Base-by-base conservation (phyloP, 768 basidiomycete species). In the Pleurotus sapidus region DNA sequence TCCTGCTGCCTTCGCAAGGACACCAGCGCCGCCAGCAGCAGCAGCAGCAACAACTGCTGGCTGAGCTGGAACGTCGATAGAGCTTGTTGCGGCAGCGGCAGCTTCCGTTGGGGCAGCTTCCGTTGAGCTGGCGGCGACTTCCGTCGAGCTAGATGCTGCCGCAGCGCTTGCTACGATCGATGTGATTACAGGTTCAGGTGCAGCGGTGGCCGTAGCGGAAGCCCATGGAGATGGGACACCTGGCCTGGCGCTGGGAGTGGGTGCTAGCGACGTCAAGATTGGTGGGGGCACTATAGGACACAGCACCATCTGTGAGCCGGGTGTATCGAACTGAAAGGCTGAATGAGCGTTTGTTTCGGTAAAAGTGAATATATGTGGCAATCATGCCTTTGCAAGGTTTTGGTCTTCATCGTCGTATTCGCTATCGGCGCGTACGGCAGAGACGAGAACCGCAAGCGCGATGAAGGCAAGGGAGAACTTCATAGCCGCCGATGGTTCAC, bases 381-480 rank as follows among this genome's bases (percentile, higher is more conserved):
- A 24, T 38, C 37, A 42, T 34, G 30, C 18, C 18, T 48, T 20
- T 8, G 34, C 51, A 24, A 38, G 20, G 18, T 54, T 18, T 23
- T 12, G 34, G 39, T 54, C 51, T 9, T 18, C n/a, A 25, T 54
- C 51, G 24, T 42, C 39, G 20, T 24, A 18, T 42, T 54, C 51
- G 42, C 42, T 45, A 17, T 23, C 42, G 3, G 51, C 51, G 18
- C n/a, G 20, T 15, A 42, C 51, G 38, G 17, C 9, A 12, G 51
- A 40, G 11, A 25, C 39, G 23, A 54, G 23, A 23, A 54, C 24
- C 25, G 39, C 51, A 3, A 54, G 51, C n/a, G 51, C 51, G 20
- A 54, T n/a, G 38, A 54, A 38, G 24, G 51, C 37, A 42, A 42
- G 8, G 11, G 37, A 42, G 51, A 54, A 54, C 51, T 39, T 40